Evolutionary conservation across 805 yeast genomes (phyloP).

Genomic region (Isabelozyma gotoi): DNA sequence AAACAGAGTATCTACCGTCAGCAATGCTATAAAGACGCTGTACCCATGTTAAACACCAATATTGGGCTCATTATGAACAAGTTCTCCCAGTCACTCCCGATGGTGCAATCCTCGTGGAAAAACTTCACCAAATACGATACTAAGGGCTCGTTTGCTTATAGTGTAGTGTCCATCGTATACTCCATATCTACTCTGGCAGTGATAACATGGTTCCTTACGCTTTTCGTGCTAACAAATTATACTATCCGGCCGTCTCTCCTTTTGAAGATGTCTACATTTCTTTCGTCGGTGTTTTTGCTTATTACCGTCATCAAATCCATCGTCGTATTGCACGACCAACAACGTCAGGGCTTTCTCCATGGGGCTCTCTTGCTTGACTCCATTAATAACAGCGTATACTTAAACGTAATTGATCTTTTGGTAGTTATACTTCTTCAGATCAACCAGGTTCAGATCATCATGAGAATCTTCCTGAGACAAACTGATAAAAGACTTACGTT

Average conservation of each 20-base stretch:
- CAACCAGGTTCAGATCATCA: slow-evolving; percentile 70
- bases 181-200: slow-evolving; percentile 65
- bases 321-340: slow-evolving; percentile 47
- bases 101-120: slow-evolving; percentile 50
- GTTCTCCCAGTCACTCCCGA: slow-evolving; percentile 38
- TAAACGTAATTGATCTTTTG: slow-evolving; percentile 58
- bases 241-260: slow-evolving; percentile 59
- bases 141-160: slow-evolving; percentile 49
- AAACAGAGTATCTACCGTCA: slow-evolving; percentile 25
- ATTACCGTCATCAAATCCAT: slow-evolving; percentile 50
- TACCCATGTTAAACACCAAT: slow-evolving; percentile 41
- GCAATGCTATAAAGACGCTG: slow-evolving; percentile 26
- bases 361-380: slow-evolving; percentile 45
- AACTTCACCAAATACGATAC: slow-evolving; percentile 30
- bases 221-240: slow-evolving; percentile 64
- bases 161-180: slow-evolving; percentile 62
- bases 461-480: slow-evolving; percentile 65
- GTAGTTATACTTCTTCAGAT: slow-evolving; percentile 58
- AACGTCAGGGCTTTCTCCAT: slow-evolving; percentile 38
- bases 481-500: slow-evolving; percentile 66
- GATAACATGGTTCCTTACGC: slow-evolving; percentile 59
- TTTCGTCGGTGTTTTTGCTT: slow-evolving; percentile 57
- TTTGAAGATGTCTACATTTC: slow-evolving; percentile 47
- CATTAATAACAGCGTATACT: slow-evolving; percentile 43
- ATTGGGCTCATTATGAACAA: slow-evolving; percentile 28